A percentile compares a stretch with the other conserved stretches of the same genome.
These are phyloP conservation scores for Penicillium odoratum DNA, from an alignment of 495 filamentous ascomycete genomes.

Conservation along the genomic window DNA sequence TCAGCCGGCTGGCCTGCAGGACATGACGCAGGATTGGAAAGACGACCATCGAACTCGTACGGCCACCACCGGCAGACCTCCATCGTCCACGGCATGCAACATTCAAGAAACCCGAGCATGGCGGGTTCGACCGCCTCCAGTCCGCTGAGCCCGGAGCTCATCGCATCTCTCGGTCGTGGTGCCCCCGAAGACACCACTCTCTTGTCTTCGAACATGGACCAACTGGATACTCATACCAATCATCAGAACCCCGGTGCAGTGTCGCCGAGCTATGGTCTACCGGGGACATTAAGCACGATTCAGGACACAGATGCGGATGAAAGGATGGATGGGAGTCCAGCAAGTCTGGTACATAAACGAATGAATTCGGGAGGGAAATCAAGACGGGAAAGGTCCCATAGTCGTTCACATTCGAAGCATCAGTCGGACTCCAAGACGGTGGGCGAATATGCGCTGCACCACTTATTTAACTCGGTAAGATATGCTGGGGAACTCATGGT, in stretches of 20 bases:
- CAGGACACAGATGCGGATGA: constrained; percentile 40
- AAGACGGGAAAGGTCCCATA: constrained; percentile 70
- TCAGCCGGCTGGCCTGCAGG: constrained; percentile 40
- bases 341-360: constrained; percentile 33
- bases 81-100: constrained; percentile 90
- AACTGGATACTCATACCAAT: constrained; percentile 31
- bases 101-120: constrained; percentile 84
- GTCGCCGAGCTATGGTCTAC: constrained; percentile 24
- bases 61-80: constrained; percentile 92
- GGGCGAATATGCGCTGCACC: constrained; percentile 94
- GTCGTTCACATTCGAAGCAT: constrained; percentile 80
- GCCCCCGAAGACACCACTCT: constrained; percentile 26
- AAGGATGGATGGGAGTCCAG: constrained; percentile 24
- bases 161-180: constrained; percentile 61
- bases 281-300: constrained; percentile 40
- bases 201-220: constrained; percentile 30
- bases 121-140: constrained; percentile 63
- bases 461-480: constrained; percentile 86
- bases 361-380: constrained; percentile 58
- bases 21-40: constrained; percentile 62
- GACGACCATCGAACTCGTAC: constrained; percentile 69
- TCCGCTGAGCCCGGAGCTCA: constrained; percentile 81
- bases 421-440: constrained; percentile 81
- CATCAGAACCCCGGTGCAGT: constrained; percentile 25
- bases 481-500: not conserved